Percentiles rank a stretch among this genome's conserved stretches.
These are phyloP conservation scores for Chrysosporium queenslandicum DNA, from an alignment of 2,329 filamentous ascomycete species.

Conservation along the genomic window DNA sequence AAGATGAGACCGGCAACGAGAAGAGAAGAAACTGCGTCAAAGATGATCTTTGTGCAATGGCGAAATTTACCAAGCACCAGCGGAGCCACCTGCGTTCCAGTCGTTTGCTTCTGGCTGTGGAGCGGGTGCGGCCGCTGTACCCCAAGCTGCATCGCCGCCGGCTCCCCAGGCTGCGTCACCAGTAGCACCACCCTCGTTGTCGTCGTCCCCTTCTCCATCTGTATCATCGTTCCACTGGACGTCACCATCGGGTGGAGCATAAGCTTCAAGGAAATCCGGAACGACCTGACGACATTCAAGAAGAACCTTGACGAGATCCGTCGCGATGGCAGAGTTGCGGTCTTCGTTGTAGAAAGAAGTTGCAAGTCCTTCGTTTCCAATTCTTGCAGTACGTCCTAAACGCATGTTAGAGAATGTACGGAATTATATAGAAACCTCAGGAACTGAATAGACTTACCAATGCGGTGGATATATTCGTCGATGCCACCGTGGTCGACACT, in stretches of 20 bases:
- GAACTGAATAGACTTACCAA: constrained; percentile 51
- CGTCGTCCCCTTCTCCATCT: constrained; percentile 33
- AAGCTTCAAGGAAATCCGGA: constrained; percentile 67
- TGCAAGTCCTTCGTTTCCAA: constrained; percentile 75
- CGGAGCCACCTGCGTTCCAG: constrained; percentile 5
- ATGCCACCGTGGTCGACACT: constrained; percentile 69
- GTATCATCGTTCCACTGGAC: constrained; percentile 47
- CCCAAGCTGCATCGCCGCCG: constrained; percentile 13
- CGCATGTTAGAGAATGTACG: constrained; percentile 5
- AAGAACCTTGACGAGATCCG: constrained; percentile 66
- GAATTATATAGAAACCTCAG: too few relatives aligned
- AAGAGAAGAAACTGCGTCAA: neutral
- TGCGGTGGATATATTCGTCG: constrained; percentile 86
- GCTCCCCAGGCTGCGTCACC: constrained; percentile 17
- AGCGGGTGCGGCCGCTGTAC: constrained; percentile 6
- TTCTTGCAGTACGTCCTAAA: constrained; percentile 79
- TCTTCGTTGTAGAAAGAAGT: constrained; percentile 79
- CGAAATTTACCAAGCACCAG: constrained; percentile 8
- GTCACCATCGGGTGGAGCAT: constrained; percentile 37
- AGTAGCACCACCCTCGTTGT: constrained; percentile 17
- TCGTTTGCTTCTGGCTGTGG: neutral
- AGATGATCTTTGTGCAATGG: neutral
- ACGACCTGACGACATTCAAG: constrained; percentile 68
- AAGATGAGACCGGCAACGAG: neutral
- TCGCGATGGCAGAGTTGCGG: constrained; percentile 60